These are phyloP conservation scores for Strobilomyces confusus DNA, from an alignment of 768 basidiomycete species.

Conservation along the genomic window DNA sequence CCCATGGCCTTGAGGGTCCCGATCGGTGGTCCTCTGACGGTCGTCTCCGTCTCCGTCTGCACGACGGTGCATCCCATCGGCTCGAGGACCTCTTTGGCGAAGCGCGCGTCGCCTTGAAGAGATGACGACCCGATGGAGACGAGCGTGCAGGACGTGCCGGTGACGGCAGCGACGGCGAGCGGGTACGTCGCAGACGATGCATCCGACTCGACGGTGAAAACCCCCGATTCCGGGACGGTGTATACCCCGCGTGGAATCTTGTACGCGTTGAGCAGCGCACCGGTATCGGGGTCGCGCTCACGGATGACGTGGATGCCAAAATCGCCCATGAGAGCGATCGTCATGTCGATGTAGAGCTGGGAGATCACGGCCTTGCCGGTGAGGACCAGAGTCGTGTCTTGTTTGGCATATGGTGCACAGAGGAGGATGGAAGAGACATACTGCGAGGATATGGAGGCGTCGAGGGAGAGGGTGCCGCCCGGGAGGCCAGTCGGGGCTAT, in stretches of 20 bases:
- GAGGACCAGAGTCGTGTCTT: slow-evolving; percentile 84
- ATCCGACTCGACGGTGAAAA: slow-evolving; percentile 92
- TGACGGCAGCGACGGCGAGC: slow-evolving; percentile 93
- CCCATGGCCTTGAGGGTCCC: slow-evolving; percentile 60
- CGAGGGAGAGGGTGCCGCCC: slow-evolving; percentile 79
- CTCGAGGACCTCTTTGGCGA: slow-evolving; percentile 89
- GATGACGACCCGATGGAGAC: slow-evolving; percentile 86
- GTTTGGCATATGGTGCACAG: slow-evolving; percentile 87
- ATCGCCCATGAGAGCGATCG: slow-evolving; percentile 93
- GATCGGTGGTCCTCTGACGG: slow-evolving; percentile 87
- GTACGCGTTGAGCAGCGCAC: slow-evolving; percentile 73
- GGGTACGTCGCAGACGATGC: slow-evolving; percentile 97
- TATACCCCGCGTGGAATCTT: slow-evolving; percentile 81
- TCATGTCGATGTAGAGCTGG: slow-evolving; percentile 99
- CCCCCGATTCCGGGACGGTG: slow-evolving; percentile 54
- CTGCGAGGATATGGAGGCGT: slow-evolving; percentile 95
- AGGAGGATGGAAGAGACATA: slow-evolving; percentile 97
- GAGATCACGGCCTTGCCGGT: slow-evolving; percentile 95
- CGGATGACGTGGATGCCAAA: slow-evolving; percentile 82
- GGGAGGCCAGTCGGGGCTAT: slow-evolving; percentile 80
- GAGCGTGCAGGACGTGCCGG: slow-evolving; percentile 94
- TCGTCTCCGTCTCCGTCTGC: slow-evolving; percentile 86
- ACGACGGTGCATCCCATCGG: slow-evolving; percentile 92
- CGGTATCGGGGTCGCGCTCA: slow-evolving; percentile 53
- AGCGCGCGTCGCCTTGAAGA: slow-evolving; percentile 97